Evolutionary conservation across 2,329 filamentous ascomycete genomes (phyloP).

Genomic region (Curvularia hawaiiensis): DNA sequence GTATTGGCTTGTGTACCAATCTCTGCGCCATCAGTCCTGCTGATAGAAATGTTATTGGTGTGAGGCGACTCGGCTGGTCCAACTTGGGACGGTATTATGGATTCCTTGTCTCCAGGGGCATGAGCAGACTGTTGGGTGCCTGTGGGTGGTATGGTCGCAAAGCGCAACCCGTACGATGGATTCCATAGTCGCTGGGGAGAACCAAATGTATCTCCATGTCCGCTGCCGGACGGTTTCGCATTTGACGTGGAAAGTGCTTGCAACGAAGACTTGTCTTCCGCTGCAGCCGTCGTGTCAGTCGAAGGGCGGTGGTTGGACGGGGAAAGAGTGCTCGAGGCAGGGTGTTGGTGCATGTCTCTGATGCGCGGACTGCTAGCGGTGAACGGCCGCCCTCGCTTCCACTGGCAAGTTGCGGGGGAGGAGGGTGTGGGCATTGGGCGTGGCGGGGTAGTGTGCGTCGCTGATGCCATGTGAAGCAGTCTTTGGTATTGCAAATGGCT

Average conservation of each 20-base stretch:
- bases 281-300: neutral
- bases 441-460: constrained; percentile 15
- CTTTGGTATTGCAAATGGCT: neutral
- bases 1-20: neutral
- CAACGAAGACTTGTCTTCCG: neutral
- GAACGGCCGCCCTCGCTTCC: constrained; percentile 29
- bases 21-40: neutral
- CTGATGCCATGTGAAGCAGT: neutral
- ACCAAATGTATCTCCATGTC: neutral
- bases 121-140: constrained; percentile 1
- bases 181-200: constrained; percentile 12
- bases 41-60: neutral
- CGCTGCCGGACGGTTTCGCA: neutral
- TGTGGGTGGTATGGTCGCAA: constrained; percentile 12
- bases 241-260: constrained; percentile 8
- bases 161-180: constrained; percentile 13
- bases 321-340: neutral
- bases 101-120: neutral
- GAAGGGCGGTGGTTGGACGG: neutral
- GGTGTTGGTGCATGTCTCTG: constrained; percentile 1
- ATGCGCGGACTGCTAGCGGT: constrained; percentile 12
- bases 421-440: constrained; percentile 7
- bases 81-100: neutral
- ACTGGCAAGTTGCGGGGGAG: constrained; percentile 17
- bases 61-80: neutral